Percentiles rank a stretch among this genome's conserved stretches.
Conservation (phyloP, 495 filamentous ascomycete species). For the Xylaria nigripes region DNA sequence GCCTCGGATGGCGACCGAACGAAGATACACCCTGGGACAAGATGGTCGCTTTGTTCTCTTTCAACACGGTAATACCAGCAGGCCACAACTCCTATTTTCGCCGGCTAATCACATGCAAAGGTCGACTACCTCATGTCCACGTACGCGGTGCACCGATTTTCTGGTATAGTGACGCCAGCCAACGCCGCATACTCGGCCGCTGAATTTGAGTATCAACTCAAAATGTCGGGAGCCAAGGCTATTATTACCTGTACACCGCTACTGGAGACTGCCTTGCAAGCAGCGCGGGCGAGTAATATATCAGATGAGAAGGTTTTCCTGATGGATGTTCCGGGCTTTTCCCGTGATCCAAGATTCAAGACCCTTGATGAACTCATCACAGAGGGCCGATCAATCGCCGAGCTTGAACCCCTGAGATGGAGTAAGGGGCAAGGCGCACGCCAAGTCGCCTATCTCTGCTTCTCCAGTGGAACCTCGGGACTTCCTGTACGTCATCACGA, state of each 20-base stretch:
- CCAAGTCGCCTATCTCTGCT: constrained; percentile 78
- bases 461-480: constrained; percentile 83
- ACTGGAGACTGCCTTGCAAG: constrained; percentile 60
- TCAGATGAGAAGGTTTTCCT: constrained; percentile 67
- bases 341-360: constrained; percentile 50
- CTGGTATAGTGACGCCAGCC: constrained; percentile 68
- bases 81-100: not conserved
- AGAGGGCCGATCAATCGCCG: constrained; percentile 52
- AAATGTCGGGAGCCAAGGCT: constrained; percentile 63
- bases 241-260: constrained; percentile 76
- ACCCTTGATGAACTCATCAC: constrained; percentile 62
- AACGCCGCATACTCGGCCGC: constrained; percentile 72
- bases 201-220: constrained; percentile 74
- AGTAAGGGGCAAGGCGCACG: constrained; percentile 63
- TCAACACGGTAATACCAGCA: constrained; percentile 61
- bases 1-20: constrained; percentile 68
- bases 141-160: constrained; percentile 69
- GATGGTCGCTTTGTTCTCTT: constrained; percentile 63
- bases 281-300: constrained; percentile 57
- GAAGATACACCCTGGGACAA: constrained; percentile 80
- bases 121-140: constrained; percentile 71
- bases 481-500: constrained; percentile 53
- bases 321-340: constrained; percentile 56
- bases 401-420: constrained; percentile 62
- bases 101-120: constrained; percentile 31